These are phyloP conservation scores for Coniochaeta sp. DNA, from an alignment of 2,329 filamentous ascomycete genomes.

Conservation along the genomic window DNA sequence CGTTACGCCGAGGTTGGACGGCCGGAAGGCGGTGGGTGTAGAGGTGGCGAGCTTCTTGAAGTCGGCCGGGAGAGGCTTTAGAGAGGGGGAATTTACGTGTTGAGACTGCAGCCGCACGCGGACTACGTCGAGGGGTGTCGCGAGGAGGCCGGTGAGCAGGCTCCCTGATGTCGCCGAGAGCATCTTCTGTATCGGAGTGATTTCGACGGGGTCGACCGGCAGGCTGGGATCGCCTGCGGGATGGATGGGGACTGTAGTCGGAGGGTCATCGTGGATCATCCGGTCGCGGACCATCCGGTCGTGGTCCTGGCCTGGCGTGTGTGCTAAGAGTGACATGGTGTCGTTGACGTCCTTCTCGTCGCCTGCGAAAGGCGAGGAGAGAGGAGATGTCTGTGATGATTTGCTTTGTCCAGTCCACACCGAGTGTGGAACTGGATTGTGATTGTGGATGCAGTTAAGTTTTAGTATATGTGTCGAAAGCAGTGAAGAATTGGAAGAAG, in stretches of 20 bases:
- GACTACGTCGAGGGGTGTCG: slow-evolving; percentile 94
- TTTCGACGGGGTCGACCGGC: slow-evolving; percentile 50
- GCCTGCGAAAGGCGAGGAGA: neutral
- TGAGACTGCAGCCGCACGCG: slow-evolving; percentile 92
- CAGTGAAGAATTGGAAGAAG: too few relatives aligned
- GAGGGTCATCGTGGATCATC: slow-evolving; percentile 23
- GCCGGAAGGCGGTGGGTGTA: slow-evolving; percentile 62
- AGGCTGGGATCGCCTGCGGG: slow-evolving; percentile 25
- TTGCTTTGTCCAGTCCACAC: slow-evolving; percentile 5
- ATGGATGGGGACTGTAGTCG: slow-evolving; percentile 19
- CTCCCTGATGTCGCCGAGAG: slow-evolving; percentile 87
- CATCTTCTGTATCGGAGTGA: slow-evolving; percentile 88
- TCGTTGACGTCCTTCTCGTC: neutral
- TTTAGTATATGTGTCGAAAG: too few relatives aligned
- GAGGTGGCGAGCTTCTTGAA: slow-evolving; percentile 50
- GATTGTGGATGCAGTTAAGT: neutral
- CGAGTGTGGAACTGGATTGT: slow-evolving; percentile 7
- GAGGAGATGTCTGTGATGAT: neutral
- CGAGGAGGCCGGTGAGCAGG: slow-evolving; percentile 79
- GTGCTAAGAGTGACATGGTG: slow-evolving; percentile 12
- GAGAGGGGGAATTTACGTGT: slow-evolving; percentile 29
- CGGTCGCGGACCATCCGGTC: slow-evolving; percentile 22
- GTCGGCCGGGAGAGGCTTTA: slow-evolving; percentile 42
- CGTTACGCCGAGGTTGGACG: slow-evolving; percentile 78
- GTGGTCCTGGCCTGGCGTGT: slow-evolving; percentile 26